These are phyloP conservation scores for Hyphopichia wangnamkhiaoensis DNA, from an alignment of 1,139 yeast genomes.

Conservation along the genomic window DNA sequence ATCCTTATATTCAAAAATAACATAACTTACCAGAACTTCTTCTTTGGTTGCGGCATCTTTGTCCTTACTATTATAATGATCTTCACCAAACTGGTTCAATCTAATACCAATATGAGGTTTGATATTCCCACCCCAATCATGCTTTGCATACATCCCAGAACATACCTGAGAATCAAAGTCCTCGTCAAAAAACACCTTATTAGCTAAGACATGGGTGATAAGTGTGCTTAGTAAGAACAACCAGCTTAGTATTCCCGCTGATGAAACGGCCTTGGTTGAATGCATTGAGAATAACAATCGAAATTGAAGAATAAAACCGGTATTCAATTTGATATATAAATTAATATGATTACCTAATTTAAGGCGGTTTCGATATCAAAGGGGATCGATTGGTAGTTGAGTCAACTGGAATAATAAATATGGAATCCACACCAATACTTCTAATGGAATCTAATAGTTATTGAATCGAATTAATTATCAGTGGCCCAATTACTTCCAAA, in stretches of 20 bases:
- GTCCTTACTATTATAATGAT: constrained; percentile 32
- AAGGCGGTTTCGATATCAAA: too few species aligned
- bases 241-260: not conserved
- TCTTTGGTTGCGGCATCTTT: constrained; percentile 21
- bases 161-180: constrained; percentile 63
- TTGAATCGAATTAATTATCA: too few species aligned
- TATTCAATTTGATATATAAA: too few species aligned
- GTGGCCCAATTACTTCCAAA: too few species aligned
- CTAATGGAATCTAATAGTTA: too few species aligned
- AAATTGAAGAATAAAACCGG: too few species aligned
- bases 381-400: too few species aligned
- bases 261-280: not conserved
- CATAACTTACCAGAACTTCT: constrained; percentile 57
- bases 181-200: constrained; percentile 50
- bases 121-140: constrained; percentile 82
- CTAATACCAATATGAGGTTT: constrained; percentile 63
- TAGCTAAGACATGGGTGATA: constrained; percentile 31
- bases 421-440: too few species aligned
- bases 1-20: constrained; percentile 84
- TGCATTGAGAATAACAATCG: too few species aligned
- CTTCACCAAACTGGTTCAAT: constrained; percentile 34
- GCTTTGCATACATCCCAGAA: constrained; percentile 84
- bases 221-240: not conserved
- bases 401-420: too few species aligned
- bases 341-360: too few species aligned